These are phyloP conservation scores for Cyberlindnera sargentensis DNA, from an alignment of 805 yeast genomes.

Conservation along the genomic window DNA sequence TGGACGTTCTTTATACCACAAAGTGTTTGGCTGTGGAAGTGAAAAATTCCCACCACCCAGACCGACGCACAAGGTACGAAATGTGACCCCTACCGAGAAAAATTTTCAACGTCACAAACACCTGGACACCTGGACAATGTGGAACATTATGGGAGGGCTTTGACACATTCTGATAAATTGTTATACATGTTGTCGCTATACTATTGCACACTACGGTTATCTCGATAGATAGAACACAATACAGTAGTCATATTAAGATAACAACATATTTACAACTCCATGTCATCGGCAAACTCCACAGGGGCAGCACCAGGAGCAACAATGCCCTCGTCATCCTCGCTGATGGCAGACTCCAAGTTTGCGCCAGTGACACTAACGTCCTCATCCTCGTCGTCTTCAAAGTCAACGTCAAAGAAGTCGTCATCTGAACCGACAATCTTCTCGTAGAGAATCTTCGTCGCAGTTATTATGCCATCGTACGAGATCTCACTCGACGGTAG, in stretches of 20 bases:
- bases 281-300: conserved; percentile 33
- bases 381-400: conserved; percentile 77
- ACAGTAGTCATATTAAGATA: background rate
- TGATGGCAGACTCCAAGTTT: conserved; percentile 17
- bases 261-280: conserved; percentile 16
- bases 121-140: conserved; percentile 6
- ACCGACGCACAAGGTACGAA: background rate
- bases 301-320: conserved; percentile 22
- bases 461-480: conserved; percentile 85
- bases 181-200: too few relatives aligned
- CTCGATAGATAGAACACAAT: background rate
- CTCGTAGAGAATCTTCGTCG: conserved; percentile 67
- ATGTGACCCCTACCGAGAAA: conserved; percentile 5
- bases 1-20: conserved; percentile 1
- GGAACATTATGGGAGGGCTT: too few relatives aligned
- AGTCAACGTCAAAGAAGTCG: conserved; percentile 93
- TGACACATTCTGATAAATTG: too few relatives aligned
- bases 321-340: conserved; percentile 16
- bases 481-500: conserved; percentile 84
- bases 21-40: background rate
- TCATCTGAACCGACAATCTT: conserved; percentile 87
- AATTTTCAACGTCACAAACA: conserved; percentile 13
- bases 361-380: conserved; percentile 11
- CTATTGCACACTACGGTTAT: too few relatives aligned
- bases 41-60: background rate